phyloP scores from a whole-genome alignment of 177 flowering plant genomes.

The Vitis hybrid region DNA sequence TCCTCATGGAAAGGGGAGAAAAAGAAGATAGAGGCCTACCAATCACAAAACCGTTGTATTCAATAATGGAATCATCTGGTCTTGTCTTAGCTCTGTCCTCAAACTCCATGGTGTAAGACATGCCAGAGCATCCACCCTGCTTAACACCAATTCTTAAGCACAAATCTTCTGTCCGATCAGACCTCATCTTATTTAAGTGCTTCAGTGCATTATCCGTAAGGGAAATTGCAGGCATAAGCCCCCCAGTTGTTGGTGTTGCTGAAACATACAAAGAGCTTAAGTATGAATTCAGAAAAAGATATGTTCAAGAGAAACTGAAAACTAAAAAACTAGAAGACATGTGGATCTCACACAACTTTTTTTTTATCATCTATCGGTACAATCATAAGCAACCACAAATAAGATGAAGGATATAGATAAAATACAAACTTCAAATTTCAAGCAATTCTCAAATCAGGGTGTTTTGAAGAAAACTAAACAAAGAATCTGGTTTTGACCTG shows the following conservation, averaged over 20 bases:
- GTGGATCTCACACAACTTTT: background rate
- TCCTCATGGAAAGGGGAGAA: background rate
- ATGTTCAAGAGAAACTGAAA: background rate
- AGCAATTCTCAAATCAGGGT: too few species aligned
- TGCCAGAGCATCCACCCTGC: conserved; percentile 98
- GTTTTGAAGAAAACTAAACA: too few species aligned
- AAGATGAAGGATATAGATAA: too few species aligned
- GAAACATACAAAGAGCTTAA: conserved; percentile 16
- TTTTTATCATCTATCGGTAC: too few species aligned
- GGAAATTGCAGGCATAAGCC: conserved; percentile 73
- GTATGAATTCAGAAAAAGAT: background rate
- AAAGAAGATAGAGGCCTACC: conserved; percentile 39
- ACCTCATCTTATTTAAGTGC: conserved; percentile 84
- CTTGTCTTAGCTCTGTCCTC: conserved; percentile 71
- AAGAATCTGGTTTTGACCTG: too few species aligned
- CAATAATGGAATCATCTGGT: conserved; percentile 89
- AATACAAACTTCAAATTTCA: too few species aligned
- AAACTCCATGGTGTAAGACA: conserved; percentile 99
- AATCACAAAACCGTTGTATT: conserved; percentile 80
- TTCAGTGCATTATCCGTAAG: conserved; percentile 78
- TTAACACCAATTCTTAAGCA: conserved; percentile 94
- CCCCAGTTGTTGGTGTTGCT: conserved; percentile 57
- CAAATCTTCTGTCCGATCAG: conserved; percentile 71
- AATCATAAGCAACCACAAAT: too few species aligned
- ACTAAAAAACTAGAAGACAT: background rate